Evolutionary conservation across 2,329 filamentous ascomycete species (phyloP), one percentile per base, ranked within the genome.

Genomic region (Magnaporthiopsis poae): DNA sequence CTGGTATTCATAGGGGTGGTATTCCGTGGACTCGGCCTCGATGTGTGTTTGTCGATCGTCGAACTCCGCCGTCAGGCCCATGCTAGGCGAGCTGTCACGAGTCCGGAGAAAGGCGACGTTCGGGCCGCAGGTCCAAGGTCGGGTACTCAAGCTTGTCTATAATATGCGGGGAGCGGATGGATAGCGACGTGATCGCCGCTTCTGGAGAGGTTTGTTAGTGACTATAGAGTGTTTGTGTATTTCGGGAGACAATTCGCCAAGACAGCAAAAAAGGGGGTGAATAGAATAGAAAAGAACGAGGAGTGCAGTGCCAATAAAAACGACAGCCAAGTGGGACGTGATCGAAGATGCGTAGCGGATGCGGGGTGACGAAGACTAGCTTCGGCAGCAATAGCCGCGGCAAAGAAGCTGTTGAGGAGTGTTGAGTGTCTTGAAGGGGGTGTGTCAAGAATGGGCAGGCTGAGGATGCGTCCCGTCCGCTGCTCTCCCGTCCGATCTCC

Each of bases 1-100:
- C 79, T 95, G 88, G 80, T 95, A 98, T 78, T 92, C 88, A 87
- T 94, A 97, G 65, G 84, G 86, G 75, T 84, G 81, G 75, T 88
- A 88, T 75, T 80, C 76, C 73, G 86, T 82, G 72, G 82, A 80
- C 75, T 86, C 81, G 71, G 85, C 82, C 72, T 87, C 85, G 73
- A 84, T 78, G 72, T 86, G 82, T 77, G 77, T 84, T 78, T 88
- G 80, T 85, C 85, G 85, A 78, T 88, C 86, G 83, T 88, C 84
- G 80, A 88, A 89, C 71, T 88, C 86, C 77, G 82, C 82, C 75
- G 79, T 80, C 80, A 84, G 78, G 83, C 85, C 85, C 86, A 89
- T 88, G 85, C 84, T 87, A 88, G 86, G 86, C 86, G 81, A 86
- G 76, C 74, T 75, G 75, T 72, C 69, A 62, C 67, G 66, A 62